These are phyloP conservation scores for Clohesyomyces aquaticus DNA, from an alignment of 495 filamentous ascomycete species.

Conservation along the genomic window DNA sequence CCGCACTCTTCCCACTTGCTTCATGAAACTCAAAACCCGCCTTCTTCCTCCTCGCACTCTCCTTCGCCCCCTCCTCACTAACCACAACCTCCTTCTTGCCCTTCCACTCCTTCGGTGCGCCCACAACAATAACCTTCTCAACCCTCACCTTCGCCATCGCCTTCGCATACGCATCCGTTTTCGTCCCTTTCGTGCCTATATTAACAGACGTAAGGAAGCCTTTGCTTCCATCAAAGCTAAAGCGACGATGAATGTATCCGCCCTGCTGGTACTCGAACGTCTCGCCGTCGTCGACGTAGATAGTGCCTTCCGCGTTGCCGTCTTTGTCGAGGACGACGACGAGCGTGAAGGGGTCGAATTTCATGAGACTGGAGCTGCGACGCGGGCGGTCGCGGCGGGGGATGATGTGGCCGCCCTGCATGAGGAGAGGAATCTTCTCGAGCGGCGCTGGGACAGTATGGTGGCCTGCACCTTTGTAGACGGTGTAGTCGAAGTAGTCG, in stretches of 20 bases:
- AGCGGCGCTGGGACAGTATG: slow-evolving; percentile 75
- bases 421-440: slow-evolving; percentile 82
- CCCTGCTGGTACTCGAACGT: slow-evolving; percentile 85
- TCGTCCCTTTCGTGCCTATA: slow-evolving; percentile 55
- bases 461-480: slow-evolving; percentile 65
- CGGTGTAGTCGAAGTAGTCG: slow-evolving; percentile 86
- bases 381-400: slow-evolving; percentile 86
- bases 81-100: slow-evolving; percentile 68
- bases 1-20: slow-evolving; percentile 64
- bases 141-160: slow-evolving; percentile 74
- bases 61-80: slow-evolving; percentile 67
- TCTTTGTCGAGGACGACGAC: slow-evolving; percentile 74
- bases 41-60: slow-evolving; percentile 51
- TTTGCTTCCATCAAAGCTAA: slow-evolving; percentile 59
- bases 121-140: slow-evolving; percentile 81
- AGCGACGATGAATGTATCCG: slow-evolving; percentile 81
- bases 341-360: slow-evolving; percentile 90
- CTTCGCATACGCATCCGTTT: slow-evolving; percentile 75
- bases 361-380: slow-evolving; percentile 84
- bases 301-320: slow-evolving; percentile 73
- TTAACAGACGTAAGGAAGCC: slow-evolving; percentile 60
- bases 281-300: slow-evolving; percentile 95
- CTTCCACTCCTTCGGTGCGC: slow-evolving; percentile 73
- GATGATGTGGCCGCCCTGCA: slow-evolving; percentile 91
- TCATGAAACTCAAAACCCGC: slow-evolving; percentile 63